Percentiles rank a stretch among this genome's conserved stretches.
Evolutionary conservation across 2,329 filamentous ascomycete species (phyloP).

Genomic region (Aspergillus sp.): DNA sequence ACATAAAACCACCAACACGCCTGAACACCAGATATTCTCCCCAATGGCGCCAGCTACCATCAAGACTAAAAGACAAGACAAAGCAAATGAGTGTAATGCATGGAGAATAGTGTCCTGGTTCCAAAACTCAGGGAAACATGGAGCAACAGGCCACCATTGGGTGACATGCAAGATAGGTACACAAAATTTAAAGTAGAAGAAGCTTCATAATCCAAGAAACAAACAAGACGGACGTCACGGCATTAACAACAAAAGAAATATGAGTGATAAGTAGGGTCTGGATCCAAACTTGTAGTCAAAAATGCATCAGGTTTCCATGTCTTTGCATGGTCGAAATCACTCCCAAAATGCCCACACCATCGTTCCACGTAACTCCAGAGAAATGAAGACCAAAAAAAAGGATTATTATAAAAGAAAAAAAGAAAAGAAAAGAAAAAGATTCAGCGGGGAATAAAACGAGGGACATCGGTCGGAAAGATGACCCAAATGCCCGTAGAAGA

Average conservation of each 20-base stretch:
- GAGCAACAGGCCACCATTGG: no score
- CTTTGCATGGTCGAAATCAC: background rate
- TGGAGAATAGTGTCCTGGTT: no score
- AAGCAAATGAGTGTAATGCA: background rate
- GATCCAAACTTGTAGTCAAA: background rate
- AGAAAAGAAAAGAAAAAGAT: background rate
- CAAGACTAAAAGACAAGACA: background rate
- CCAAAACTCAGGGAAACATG: no score
- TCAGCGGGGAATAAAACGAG: conserved; percentile 1
- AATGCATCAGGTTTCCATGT: conserved; percentile 1
- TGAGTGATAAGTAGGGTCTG: background rate
- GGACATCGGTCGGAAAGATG: conserved; percentile 1
- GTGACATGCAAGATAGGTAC: background rate
- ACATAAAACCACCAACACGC: conserved; percentile 3
- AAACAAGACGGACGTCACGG: background rate
- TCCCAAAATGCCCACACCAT: conserved; percentile 5
- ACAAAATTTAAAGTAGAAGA: background rate
- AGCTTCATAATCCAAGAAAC: background rate
- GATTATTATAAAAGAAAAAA: no score
- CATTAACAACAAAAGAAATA: conserved; percentile 1
- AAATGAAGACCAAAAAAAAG: background rate
- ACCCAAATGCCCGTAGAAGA: conserved; percentile 5
- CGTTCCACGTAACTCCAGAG: conserved; percentile 5
- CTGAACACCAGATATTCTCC: conserved; percentile 2
- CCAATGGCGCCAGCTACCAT: background rate